phyloP scores from a whole-genome alignment of 75 land plant genomes.

The Pinus tabuliformis region DNA sequence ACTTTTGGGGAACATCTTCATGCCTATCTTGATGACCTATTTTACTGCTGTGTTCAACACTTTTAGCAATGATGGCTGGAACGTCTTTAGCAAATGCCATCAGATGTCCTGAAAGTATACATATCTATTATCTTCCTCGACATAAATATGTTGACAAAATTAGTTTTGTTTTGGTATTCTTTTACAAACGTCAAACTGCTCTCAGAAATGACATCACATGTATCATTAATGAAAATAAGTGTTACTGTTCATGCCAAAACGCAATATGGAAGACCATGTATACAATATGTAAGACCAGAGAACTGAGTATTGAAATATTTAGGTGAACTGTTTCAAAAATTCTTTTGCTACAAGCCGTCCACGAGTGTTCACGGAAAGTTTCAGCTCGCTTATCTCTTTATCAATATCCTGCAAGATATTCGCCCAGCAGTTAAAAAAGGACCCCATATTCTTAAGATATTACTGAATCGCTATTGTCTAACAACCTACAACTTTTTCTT shows the following conservation, averaged over 20 bases:
- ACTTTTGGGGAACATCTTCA: background rate
- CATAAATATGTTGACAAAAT: background rate
- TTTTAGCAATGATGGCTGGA: background rate
- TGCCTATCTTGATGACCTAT: background rate
- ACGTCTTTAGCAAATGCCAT: background rate
- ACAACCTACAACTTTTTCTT: background rate
- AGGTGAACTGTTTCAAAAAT: conserved; percentile 88
- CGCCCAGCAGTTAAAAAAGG: background rate
- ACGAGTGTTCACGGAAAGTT: conserved; percentile 94
- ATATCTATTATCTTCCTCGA: background rate
- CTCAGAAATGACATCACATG: background rate
- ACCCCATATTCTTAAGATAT: background rate
- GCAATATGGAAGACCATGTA: too few relatives aligned
- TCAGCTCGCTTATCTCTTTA: conserved; percentile 94
- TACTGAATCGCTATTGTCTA: background rate
- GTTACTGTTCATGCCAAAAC: too few relatives aligned
- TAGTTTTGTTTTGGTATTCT: background rate
- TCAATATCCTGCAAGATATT: conserved; percentile 82
- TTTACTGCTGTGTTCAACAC: background rate
- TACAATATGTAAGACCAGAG: too few relatives aligned
- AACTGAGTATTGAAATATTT: background rate
- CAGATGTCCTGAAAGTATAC: background rate
- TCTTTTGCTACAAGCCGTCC: conserved; percentile 94
- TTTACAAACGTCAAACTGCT: background rate
- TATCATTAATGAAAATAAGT: too few relatives aligned